Conservation (phyloP, 352 stramenopile genomes). For the Elongisporangium senticosum region DNA sequence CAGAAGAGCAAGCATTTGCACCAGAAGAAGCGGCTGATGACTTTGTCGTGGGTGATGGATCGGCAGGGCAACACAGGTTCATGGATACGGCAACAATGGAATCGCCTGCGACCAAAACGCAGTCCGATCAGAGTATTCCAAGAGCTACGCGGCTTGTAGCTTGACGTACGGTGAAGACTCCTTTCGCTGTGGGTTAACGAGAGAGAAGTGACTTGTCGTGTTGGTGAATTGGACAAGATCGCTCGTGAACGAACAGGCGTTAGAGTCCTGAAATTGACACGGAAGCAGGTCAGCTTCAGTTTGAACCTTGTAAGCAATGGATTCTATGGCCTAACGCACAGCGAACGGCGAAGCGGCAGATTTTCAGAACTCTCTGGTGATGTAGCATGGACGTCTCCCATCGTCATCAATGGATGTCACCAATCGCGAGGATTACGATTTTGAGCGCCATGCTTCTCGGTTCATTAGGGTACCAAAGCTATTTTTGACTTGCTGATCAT, state of each 20-base stretch:
- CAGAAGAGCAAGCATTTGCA: neutral
- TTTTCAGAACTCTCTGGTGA: neutral
- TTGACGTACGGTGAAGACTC: neutral
- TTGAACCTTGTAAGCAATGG: neutral
- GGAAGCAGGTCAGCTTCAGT: neutral
- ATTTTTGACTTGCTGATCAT: conserved; percentile 12
- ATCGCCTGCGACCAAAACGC: neutral
- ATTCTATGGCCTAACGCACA: neutral
- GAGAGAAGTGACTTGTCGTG: neutral
- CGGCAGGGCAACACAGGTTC: too few species aligned
- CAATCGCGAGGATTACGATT: neutral
- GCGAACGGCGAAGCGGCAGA: neutral
- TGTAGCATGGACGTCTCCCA: neutral
- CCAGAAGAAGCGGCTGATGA: neutral
- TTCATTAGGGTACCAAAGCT: too few species aligned
- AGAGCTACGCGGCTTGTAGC: neutral
- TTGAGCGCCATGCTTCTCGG: too few species aligned
- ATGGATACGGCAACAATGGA: neutral
- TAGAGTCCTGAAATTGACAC: neutral
- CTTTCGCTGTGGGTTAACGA: neutral
- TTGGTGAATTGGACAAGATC: neutral
- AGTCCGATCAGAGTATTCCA: neutral
- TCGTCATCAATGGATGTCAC: neutral
- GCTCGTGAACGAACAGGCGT: neutral
- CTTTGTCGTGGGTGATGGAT: neutral